Evolutionary conservation across 1,284 basidiomycete genomes (phyloP).

Genomic region (Austroboletus niveus): DNA sequence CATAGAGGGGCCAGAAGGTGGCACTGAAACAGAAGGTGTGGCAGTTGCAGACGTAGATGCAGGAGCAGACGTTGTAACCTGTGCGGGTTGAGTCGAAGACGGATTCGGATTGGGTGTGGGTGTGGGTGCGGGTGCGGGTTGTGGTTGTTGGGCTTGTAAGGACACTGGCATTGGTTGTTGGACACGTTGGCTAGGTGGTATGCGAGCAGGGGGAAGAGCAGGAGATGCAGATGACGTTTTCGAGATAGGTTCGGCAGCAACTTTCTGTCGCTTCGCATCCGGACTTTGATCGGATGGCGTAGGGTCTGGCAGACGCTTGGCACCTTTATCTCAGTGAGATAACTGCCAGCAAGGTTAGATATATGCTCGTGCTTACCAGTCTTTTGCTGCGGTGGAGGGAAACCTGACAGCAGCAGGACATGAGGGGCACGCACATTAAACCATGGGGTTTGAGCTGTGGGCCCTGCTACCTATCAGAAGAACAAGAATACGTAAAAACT

Average conservation of each 20-base stretch:
- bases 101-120: not conserved
- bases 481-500: not conserved
- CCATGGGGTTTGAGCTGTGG: conserved; percentile 48
- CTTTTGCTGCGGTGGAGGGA: conserved; percentile 42
- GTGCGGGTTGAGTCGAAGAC: conserved; percentile 12
- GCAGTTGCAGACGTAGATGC: conserved; percentile 5
- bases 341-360: not conserved
- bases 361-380: conserved; percentile 19
- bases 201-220: conserved; percentile 20
- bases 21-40: conserved; percentile 10
- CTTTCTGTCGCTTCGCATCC: conserved; percentile 31
- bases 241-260: conserved; percentile 19
- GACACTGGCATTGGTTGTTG: conserved; percentile 8
- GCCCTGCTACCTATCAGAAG: conserved; percentile 36
- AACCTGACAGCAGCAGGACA: conserved; percentile 47
- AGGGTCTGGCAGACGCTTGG: conserved; percentile 27
- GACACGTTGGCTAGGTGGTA: conserved; percentile 16
- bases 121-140: not conserved
- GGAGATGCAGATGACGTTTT: conserved; percentile 26
- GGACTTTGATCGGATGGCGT: conserved; percentile 25
- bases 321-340: conserved; percentile 23
- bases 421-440: conserved; percentile 50
- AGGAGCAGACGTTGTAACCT: conserved; percentile 3
- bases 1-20: conserved; percentile 10
- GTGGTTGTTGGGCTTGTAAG: conserved; percentile 13